Evolutionary conservation across 805 yeast genomes (phyloP), one percentile per base, ranked within the genome.

Genomic region (Candida methanosorbosa): DNA sequence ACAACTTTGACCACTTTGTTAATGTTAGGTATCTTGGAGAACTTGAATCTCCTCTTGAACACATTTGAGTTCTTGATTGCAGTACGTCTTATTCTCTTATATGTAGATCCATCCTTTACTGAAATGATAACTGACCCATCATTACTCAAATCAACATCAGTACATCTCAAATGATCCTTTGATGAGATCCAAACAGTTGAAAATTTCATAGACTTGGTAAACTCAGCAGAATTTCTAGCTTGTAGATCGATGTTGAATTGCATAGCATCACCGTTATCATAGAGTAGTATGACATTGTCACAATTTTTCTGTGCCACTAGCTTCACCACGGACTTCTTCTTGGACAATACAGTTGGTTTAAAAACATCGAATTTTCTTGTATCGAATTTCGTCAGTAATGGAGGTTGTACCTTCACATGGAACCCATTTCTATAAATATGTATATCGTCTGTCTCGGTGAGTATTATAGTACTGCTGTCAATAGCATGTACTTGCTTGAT

Each of bases 61-160:
- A 48, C 40, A 44, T 36, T 27, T 45, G 60, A 22, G 43, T 53
- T 31, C 49, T 59, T 46, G 41, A 61, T 50, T 36, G 59, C 35
- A 30, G 49, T 38, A 38, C 66, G 45, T 40, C 56, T 67, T 18
- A 63, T 42, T 39, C 64, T 54, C 41, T 63, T 61, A 44, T 71
- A 85, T 0, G 73, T 83, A 17, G 79, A 69, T 0, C 96, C 96
- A 32, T 76, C 75, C 16, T 63, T 54, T 0, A 92, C 80, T 41
- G 81, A 72, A 1, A 88, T 51, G 1, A 87, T 61, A 2, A 84
- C 53, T 0, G 83, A 75, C 0, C 94, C 94, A 46, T 79, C 82
- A 14, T 57, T 61, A 2, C 81, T 71, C 29, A 79, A 66, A 46
- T 78, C 90, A 22, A 82, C 69, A 56, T 85, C 94, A 4, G 59